Evolutionary conservation across 139 green algal genomes (phyloP).

Genomic region (Asterochloris sp.): DNA sequence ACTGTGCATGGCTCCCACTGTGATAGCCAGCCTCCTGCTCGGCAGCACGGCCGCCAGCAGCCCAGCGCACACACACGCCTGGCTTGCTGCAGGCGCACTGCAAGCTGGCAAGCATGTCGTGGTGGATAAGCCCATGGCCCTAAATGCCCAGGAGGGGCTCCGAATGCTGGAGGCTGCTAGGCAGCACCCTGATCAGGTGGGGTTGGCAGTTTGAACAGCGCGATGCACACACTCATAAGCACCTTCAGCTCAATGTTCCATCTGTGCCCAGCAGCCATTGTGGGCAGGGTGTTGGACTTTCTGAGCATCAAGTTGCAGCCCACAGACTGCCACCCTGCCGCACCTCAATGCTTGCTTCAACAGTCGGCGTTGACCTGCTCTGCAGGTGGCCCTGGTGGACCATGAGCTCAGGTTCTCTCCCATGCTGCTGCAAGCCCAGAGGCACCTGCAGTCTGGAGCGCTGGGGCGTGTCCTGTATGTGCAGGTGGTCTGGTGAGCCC

Average conservation of each 20-base stretch:
- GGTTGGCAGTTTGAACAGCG: background rate
- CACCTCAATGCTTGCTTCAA: background rate
- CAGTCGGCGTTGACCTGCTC: background rate
- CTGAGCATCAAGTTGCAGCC: too few relatives aligned
- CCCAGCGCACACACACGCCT: too few relatives aligned
- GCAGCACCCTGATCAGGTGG: constrained; percentile 15
- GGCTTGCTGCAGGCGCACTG: background rate
- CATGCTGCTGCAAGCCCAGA: background rate
- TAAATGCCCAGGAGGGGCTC: constrained; percentile 18
- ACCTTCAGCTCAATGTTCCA: background rate
- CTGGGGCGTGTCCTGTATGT: constrained; percentile 14
- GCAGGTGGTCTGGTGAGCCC: background rate
- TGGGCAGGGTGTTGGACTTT: too few relatives aligned
- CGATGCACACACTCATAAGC: background rate
- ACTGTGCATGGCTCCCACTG: too few relatives aligned
- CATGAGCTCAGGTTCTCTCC: constrained; percentile 26
- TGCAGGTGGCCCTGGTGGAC: constrained; percentile 23
- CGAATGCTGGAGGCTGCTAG: constrained; percentile 18
- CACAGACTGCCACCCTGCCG: background rate
- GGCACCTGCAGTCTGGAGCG: constrained; percentile 15
- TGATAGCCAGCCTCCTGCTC: too few relatives aligned
- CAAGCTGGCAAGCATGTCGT: constrained; percentile 23
- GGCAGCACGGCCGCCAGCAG: too few relatives aligned
- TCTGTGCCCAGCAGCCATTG: background rate
- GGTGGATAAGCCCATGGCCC: constrained; percentile 22